Evolutionary conservation across 306 rosid species (phyloP).

Genomic region (Quercus cerris): DNA sequence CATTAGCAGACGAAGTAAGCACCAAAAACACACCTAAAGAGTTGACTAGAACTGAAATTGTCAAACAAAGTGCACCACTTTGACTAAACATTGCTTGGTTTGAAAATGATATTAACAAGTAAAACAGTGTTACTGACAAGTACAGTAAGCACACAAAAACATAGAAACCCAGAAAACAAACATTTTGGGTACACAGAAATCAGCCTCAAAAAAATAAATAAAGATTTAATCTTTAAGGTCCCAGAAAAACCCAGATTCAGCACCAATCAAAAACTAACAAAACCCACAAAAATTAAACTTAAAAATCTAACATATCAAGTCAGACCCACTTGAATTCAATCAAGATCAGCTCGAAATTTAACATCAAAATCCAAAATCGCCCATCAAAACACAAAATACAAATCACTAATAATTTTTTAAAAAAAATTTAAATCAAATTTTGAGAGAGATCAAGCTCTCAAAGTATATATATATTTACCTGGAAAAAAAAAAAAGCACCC

Average conservation of each 20-base stretch:
- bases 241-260: not conserved
- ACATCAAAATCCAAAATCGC: not conserved
- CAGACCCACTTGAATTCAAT: not conserved
- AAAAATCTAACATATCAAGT: not conserved
- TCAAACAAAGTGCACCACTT: not conserved
- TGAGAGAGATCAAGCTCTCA: slow-evolving; percentile 11
- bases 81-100: not conserved
- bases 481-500: not conserved
- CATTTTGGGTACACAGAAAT: slow-evolving; percentile 2
- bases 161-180: not conserved
- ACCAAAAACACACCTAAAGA: not conserved
- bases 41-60: not conserved
- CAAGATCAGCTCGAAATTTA: not conserved
- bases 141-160: not conserved
- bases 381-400: not conserved
- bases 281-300: not conserved
- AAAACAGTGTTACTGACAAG: not conserved
- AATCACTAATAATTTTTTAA: not conserved
- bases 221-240: not conserved
- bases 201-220: not conserved
- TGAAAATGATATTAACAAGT: not conserved
- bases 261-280: not conserved
- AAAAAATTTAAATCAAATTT: not conserved
- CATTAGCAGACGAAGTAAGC: not conserved
- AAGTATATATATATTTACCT: not conserved